phyloP scores from a whole-genome alignment of 1,284 basidiomycete species.

The Sanguinoderma infundibulare region DNA sequence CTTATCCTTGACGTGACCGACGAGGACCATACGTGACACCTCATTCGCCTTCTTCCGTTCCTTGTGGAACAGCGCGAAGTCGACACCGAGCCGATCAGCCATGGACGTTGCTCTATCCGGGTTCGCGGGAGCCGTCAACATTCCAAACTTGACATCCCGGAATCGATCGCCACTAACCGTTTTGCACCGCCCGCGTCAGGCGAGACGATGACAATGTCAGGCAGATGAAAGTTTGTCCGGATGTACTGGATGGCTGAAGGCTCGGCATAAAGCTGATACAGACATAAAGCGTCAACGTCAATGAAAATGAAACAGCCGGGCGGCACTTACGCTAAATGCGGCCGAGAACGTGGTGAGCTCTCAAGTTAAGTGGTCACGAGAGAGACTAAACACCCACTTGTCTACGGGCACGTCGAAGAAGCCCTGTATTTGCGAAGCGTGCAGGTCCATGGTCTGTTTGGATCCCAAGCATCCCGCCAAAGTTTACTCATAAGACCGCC shows the following conservation, averaged over 20 bases:
- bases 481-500: conserved; percentile 1
- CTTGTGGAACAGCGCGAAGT: conserved; percentile 99
- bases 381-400: conserved; percentile 73
- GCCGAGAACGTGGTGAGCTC: conserved; percentile 27
- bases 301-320: conserved; percentile 20
- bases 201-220: conserved; percentile 94
- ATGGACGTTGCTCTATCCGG: conserved; percentile 91
- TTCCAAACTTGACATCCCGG: not conserved
- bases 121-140: not conserved
- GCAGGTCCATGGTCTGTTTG: conserved; percentile 93
- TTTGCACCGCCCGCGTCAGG: conserved; percentile 99
- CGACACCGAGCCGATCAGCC: conserved; percentile 94
- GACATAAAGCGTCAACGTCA: conserved; percentile 33
- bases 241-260: conserved; percentile 97
- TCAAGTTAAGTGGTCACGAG: conserved; percentile 17
- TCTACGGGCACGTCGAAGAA: conserved; percentile 99
- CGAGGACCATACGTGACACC: conserved; percentile 98
- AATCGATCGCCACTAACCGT: conserved; percentile 58
- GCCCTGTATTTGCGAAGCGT: conserved; percentile 98
- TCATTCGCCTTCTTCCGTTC: conserved; percentile 99
- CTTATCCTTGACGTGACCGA: conserved; percentile 94
- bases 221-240: conserved; percentile 87
- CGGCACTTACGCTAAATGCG: conserved; percentile 51
- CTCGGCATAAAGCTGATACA: conserved; percentile 89
- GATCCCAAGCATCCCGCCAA: not conserved